These are phyloP conservation scores for Petunia axillaris DNA, from an alignment of 257 asterid species.

Conservation along the genomic window DNA sequence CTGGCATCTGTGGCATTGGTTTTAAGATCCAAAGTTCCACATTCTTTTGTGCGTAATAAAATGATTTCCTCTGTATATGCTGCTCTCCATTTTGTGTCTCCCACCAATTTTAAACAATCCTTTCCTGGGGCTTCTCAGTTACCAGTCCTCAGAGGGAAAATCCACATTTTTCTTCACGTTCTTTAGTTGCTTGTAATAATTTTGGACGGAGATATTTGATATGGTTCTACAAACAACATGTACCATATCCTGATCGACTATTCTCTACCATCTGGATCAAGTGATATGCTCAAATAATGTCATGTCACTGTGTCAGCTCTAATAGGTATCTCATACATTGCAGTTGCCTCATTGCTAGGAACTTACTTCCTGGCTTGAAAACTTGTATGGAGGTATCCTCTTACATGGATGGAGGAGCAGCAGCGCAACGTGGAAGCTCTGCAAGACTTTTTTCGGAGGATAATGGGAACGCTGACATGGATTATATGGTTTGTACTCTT, in stretches of 20 bases:
- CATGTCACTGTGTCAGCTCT: slow-evolving; percentile 2
- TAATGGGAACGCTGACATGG: slow-evolving; percentile 56
- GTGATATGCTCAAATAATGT: slow-evolving; percentile 4
- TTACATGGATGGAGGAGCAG: slow-evolving; percentile 74
- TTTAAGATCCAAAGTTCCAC: slow-evolving; percentile 24
- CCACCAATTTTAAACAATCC: not conserved
- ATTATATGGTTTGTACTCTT: slow-evolving; percentile 56
- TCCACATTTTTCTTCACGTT: not conserved
- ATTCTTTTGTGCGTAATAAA: not conserved
- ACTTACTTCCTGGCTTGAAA: slow-evolving; percentile 86
- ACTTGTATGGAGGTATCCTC: slow-evolving; percentile 82
- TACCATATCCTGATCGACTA: not conserved
- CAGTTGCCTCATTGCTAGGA: slow-evolving; percentile 95
- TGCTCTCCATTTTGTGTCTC: slow-evolving; percentile 13
- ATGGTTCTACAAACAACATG: not conserved
- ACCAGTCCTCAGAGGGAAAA: not conserved
- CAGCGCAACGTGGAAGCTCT: slow-evolving; percentile 54
- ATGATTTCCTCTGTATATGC: slow-evolving; percentile 1
- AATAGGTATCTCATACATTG: slow-evolving; percentile 29
- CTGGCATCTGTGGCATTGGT: not conserved
- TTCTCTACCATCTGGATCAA: not conserved
- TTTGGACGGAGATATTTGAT: slow-evolving; percentile 1
- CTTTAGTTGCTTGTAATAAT: slow-evolving; percentile 4
- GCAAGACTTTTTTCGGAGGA: slow-evolving; percentile 54
- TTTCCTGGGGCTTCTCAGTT: slow-evolving; percentile 5